These are phyloP conservation scores for Oryza glaberrima DNA, from an alignment of 176 grass and related monocot genomes.

Conservation along the genomic window DNA sequence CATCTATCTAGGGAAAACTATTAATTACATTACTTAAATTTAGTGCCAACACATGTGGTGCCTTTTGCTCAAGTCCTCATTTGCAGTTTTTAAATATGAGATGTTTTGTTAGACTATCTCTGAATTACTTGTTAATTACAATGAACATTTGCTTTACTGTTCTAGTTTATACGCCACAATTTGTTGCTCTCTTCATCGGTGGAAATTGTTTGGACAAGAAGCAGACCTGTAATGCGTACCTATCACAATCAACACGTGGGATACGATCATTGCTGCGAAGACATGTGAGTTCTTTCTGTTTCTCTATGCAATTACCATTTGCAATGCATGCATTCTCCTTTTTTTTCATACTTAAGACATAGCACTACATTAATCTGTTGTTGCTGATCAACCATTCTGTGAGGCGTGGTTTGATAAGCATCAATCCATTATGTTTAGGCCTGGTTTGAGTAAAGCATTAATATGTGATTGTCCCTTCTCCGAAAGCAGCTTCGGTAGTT, in stretches of 20 bases:
- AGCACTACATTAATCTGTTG: background rate
- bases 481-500: background rate
- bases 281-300: constrained; percentile 61
- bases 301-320: background rate
- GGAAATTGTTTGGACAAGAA: constrained; percentile 58
- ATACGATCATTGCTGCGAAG: constrained; percentile 80
- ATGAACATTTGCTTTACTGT: constrained; percentile 17
- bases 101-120: background rate
- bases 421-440: background rate
- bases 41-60: background rate
- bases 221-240: constrained; percentile 71
- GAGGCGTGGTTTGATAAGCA: background rate
- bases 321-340: background rate
- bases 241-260: constrained; percentile 86
- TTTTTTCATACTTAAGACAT: background rate
- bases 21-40: background rate
- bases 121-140: constrained; percentile 19
- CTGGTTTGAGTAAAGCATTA: background rate
- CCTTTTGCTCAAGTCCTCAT: constrained; percentile 22
- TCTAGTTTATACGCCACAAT: constrained; percentile 83
- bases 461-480: background rate
- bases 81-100: background rate
- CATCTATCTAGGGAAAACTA: too few species aligned
- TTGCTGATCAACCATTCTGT: background rate
- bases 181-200: constrained; percentile 82